Evolutionary conservation across 2,329 filamentous ascomycete species (phyloP).

Genomic region (Fusarium tuaranense): DNA sequence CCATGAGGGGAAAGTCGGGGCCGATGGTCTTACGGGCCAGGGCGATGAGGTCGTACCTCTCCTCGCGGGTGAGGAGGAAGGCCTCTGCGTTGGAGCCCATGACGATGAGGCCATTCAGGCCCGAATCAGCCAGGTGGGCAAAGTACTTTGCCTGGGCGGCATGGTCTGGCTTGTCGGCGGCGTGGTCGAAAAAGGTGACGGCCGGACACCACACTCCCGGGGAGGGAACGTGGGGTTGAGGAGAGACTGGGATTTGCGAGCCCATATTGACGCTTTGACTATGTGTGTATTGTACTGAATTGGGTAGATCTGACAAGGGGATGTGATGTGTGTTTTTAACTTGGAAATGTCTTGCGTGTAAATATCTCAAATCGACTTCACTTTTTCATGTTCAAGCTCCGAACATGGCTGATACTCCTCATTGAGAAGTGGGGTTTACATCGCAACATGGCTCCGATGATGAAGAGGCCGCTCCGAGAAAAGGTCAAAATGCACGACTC

Average conservation of each 20-base stretch:
- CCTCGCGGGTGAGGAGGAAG: constrained; percentile 69
- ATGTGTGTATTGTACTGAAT: background rate
- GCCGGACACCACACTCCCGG: constrained; percentile 63
- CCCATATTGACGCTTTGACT: constrained; percentile 21
- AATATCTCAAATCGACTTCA: constrained; percentile 7
- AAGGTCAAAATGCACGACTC: background rate
- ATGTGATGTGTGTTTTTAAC: background rate
- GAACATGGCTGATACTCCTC: constrained; percentile 21
- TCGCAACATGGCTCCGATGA: constrained; percentile 26
- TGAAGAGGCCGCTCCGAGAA: background rate
- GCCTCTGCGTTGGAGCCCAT: constrained; percentile 68
- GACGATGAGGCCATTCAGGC: constrained; percentile 64
- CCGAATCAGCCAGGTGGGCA: constrained; percentile 61
- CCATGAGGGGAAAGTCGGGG: constrained; percentile 89
- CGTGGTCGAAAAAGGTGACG: constrained; percentile 65
- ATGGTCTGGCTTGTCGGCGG: constrained; percentile 61
- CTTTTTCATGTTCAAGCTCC: background rate
- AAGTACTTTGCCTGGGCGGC: constrained; percentile 63
- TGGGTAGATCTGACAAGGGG: background rate
- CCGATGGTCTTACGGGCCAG: constrained; percentile 81
- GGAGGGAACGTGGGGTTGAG: constrained; percentile 43
- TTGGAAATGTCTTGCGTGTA: background rate
- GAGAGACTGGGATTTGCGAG: constrained; percentile 23
- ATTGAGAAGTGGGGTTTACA: constrained; percentile 30
- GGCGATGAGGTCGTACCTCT: constrained; percentile 66